Conservation (phyloP, 768 basidiomycete genomes). For the Panellus pusillus region DNA sequence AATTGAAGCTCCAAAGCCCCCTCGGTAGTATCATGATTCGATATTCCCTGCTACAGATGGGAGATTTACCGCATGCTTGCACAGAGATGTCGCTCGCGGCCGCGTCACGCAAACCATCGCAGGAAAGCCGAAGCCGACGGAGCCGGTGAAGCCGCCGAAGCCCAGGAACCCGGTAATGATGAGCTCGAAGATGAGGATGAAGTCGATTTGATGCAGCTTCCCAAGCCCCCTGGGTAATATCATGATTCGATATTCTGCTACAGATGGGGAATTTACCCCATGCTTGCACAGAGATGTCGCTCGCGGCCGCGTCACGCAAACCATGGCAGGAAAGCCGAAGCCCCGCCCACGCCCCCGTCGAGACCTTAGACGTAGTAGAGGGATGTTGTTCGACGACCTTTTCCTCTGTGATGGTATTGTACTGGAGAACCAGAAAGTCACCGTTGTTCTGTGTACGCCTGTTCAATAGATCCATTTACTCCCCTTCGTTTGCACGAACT, state of each 20-base stretch:
- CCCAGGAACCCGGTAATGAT: too few relatives aligned
- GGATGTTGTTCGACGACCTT: too few relatives aligned
- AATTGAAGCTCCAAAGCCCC: neutral
- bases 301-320: neutral
- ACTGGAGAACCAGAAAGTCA: too few relatives aligned
- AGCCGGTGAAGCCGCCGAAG: too few relatives aligned
- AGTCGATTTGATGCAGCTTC: neutral
- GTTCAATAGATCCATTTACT: too few relatives aligned
- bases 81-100: conserved; percentile 2
- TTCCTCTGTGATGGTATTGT: too few relatives aligned
- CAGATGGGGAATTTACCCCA: neutral
- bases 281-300: neutral
- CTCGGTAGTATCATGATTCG: neutral
- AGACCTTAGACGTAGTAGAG: too few relatives aligned
- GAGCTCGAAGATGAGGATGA: neutral
- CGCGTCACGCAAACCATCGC: neutral
- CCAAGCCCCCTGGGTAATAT: neutral
- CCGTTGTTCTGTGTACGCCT: too few relatives aligned
- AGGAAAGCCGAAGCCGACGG: too few relatives aligned
- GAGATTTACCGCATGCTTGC: neutral
- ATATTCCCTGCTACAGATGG: neutral
- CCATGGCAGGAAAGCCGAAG: too few relatives aligned
- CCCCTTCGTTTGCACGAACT: too few relatives aligned
- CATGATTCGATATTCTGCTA: neutral
- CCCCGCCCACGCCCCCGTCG: too few relatives aligned